Conservation (phyloP, 225 moss, liverwort and hornwort genomes). For the Polytrichum formosum region DNA sequence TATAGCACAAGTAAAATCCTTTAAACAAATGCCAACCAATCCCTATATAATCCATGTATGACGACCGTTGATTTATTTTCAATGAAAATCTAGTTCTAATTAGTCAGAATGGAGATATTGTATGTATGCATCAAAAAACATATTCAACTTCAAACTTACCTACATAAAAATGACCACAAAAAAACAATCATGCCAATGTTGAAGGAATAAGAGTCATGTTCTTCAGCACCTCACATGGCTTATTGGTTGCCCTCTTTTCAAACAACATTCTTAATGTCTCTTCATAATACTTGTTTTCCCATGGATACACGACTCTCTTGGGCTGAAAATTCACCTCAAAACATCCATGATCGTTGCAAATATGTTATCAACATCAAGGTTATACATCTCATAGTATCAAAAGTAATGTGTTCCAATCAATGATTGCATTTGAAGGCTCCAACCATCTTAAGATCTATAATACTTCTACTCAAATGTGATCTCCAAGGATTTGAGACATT, state of each 20-base stretch:
- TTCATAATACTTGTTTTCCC: not conserved
- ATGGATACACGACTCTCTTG: not conserved
- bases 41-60: too few species aligned
- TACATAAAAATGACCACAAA: not conserved
- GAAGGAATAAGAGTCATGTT: not conserved
- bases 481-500: not conserved
- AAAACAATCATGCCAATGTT: not conserved
- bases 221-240: not conserved
- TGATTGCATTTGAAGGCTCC: not conserved
- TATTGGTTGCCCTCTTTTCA: not conserved
- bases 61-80: too few species aligned
- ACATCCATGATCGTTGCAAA: not conserved
- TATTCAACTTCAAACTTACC: not conserved
- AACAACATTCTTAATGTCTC: not conserved
- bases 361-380: not conserved
- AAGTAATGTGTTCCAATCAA: not conserved
- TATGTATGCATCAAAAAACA: too few species aligned
- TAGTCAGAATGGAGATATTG: too few species aligned
- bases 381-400: not conserved
- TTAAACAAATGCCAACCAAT: too few species aligned
- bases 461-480: too few species aligned
- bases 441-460: not conserved
- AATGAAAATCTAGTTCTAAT: too few species aligned
- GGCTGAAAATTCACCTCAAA: not conserved
- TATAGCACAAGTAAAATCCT: too few species aligned